A percentile compares a stretch with the other conserved stretches of the same genome.
Evolutionary conservation across 2,329 filamentous ascomycete genomes (phyloP).

Genomic region (Penicillium digitatum): DNA sequence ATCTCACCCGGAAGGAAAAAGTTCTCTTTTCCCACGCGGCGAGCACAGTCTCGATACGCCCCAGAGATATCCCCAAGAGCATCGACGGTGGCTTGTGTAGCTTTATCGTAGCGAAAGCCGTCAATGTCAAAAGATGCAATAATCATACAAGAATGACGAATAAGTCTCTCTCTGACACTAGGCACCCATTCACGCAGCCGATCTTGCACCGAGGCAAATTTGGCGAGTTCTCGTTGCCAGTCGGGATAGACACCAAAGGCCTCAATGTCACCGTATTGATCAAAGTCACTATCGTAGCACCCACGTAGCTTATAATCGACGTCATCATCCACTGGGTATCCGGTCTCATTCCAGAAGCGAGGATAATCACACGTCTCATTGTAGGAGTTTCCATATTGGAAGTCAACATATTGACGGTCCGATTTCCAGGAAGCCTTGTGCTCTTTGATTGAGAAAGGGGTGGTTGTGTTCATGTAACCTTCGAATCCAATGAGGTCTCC

Average conservation of each 20-base stretch:
- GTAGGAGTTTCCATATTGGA: constrained; percentile 52
- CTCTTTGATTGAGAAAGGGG: constrained; percentile 54
- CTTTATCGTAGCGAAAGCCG: constrained; percentile 65
- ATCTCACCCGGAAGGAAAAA: constrained; percentile 64
- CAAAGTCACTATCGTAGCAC: constrained; percentile 62
- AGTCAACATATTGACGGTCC: constrained; percentile 56
- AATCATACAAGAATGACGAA: constrained; percentile 60
- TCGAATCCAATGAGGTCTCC: constrained; percentile 61
- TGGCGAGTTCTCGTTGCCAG: constrained; percentile 61
- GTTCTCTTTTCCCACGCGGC: constrained; percentile 56
- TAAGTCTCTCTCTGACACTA: constrained; percentile 55
- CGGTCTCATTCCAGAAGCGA: constrained; percentile 59
- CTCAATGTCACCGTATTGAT: constrained; percentile 61
- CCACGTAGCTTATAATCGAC: constrained; percentile 49
- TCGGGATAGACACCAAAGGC: constrained; percentile 62
- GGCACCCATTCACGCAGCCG: constrained; percentile 62
- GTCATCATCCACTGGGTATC: constrained; percentile 48
- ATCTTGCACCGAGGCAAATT: constrained; percentile 65
- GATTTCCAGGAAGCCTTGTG: constrained; percentile 58
- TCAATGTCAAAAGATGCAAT: constrained; percentile 63
- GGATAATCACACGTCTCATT: constrained; percentile 56
- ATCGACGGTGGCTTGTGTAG: constrained; percentile 60
- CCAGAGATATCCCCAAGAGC: constrained; percentile 56
- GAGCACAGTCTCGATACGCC: constrained; percentile 56
- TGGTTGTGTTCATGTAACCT: constrained; percentile 56